Conservation (phyloP, 495 filamentous ascomycete genomes). For the Lichina pygmaea region DNA sequence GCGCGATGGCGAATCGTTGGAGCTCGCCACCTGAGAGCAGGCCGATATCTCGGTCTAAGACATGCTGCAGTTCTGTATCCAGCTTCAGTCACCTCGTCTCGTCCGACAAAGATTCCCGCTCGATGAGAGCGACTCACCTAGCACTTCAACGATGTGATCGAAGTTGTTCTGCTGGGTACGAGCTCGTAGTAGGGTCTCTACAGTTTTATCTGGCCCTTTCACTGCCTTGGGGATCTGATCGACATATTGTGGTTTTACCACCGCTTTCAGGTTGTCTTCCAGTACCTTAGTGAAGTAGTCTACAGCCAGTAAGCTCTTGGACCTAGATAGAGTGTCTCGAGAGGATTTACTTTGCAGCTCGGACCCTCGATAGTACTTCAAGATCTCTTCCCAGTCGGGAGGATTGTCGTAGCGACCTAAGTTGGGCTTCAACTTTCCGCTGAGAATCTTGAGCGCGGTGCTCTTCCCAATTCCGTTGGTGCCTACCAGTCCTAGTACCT, state of each 20-base stretch:
- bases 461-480: slow-evolving; percentile 99
- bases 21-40: slow-evolving; percentile 89
- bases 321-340: not conserved
- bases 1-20: slow-evolving; percentile 87
- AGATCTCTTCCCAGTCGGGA: slow-evolving; percentile 95
- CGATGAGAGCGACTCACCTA: slow-evolving; percentile 24
- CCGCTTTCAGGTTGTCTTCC: slow-evolving; percentile 86
- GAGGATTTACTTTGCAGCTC: slow-evolving; percentile 68
- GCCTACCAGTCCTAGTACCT: slow-evolving; percentile 90
- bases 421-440: slow-evolving; percentile 95
- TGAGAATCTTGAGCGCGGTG: slow-evolving; percentile 91
- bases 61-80: slow-evolving; percentile 47
- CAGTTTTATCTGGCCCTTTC: slow-evolving; percentile 45
- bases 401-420: slow-evolving; percentile 84
- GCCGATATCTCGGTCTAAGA: slow-evolving; percentile 65
- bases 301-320: slow-evolving; percentile 10
- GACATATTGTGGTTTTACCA: slow-evolving; percentile 97
- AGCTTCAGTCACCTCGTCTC: slow-evolving; percentile 1
- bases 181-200: slow-evolving; percentile 46
- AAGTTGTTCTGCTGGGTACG: slow-evolving; percentile 55
- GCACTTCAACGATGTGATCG: slow-evolving; percentile 55
- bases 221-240: slow-evolving; percentile 91
- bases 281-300: slow-evolving; percentile 97
- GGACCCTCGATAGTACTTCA: slow-evolving; percentile 92
- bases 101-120: not conserved